These are phyloP conservation scores for Phytophthora ohioensis DNA, from an alignment of 352 stramenopile species.

Conservation along the genomic window DNA sequence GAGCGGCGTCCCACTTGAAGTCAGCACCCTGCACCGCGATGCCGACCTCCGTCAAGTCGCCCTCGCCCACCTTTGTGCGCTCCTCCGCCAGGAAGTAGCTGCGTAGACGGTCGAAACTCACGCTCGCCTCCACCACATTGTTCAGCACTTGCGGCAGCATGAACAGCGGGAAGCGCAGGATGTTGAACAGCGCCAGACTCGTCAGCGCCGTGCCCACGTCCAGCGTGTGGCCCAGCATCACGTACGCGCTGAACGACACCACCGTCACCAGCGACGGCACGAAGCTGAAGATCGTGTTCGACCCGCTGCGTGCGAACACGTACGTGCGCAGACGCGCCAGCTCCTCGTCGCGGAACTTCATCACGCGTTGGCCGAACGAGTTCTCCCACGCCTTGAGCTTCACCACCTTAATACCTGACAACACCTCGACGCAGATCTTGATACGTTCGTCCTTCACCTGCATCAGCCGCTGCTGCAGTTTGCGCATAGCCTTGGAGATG, in stretches of 20 bases:
- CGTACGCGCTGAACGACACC: slow-evolving; percentile 61
- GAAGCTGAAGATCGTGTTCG: slow-evolving; percentile 67
- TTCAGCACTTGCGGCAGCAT: slow-evolving; percentile 62
- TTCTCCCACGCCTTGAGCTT: slow-evolving; percentile 68
- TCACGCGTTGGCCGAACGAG: slow-evolving; percentile 64
- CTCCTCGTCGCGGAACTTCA: slow-evolving; percentile 75
- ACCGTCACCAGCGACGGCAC: slow-evolving; percentile 62
- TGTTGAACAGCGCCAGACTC: slow-evolving; percentile 71
- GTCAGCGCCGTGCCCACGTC: slow-evolving; percentile 62
- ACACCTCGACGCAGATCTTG: slow-evolving; percentile 85
- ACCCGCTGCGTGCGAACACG: slow-evolving; percentile 50
- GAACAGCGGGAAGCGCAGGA: slow-evolving; percentile 73
- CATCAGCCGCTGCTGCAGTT: slow-evolving; percentile 89
- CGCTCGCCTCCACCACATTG: slow-evolving; percentile 39
- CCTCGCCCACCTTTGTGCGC: slow-evolving; percentile 72
- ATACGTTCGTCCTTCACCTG: slow-evolving; percentile 92
- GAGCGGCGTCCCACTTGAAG: slow-evolving; percentile 76
- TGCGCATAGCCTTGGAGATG: slow-evolving; percentile 91
- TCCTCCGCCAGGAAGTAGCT: slow-evolving; percentile 80
- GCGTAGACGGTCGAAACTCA: slow-evolving; percentile 60
- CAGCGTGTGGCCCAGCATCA: slow-evolving; percentile 64
- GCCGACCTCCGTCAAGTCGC: slow-evolving; percentile 78
- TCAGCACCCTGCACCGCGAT: slow-evolving; percentile 61
- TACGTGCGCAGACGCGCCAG: slow-evolving; percentile 80
- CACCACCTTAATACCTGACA: slow-evolving; percentile 65